Evolutionary conservation across 345 rosid species (phyloP), one percentile per base, ranked within the genome.

Genomic region (Garcia nutans): DNA sequence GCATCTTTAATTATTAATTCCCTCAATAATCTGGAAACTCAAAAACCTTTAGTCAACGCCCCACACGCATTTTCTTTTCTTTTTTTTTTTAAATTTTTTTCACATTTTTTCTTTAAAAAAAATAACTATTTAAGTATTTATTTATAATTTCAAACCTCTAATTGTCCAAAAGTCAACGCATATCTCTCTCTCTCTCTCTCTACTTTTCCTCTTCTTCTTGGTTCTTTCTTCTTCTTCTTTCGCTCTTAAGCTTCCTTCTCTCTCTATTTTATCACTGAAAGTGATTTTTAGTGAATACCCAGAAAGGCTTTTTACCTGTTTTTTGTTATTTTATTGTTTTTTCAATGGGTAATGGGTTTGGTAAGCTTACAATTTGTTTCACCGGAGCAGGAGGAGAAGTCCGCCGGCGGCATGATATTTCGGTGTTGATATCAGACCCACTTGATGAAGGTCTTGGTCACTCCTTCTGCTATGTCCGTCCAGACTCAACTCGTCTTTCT

Each of bases 401-500:
- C 66, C 88, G 82, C 71, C 83, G 85, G 68, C 64, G 91, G 26
- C 88, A 87, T 49, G 89, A 89, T 28, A 28, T 83, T 11, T 63
- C 87, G 3, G 72, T 83, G 8, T 65, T 84, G 0, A 65, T 86
- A 28, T 76, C 93, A 24, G 91, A 88, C 76, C 93, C 92, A 3
- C 85, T 91, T 2, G 97, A 95, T 50, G 98, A 93, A 66, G 97
- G 96, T 0, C 81, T 96, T 6, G 99, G 99, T 2, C 99, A 93
- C 86, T 88, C 99, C 28, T 96, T 96, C 84, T 92, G 97, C 83
- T 96, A 96, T 73, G 93, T 96, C 0, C 81, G 98, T 17, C 98
- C 99, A 28, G 98, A 90, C 80, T 88, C 88, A 67, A 73, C 85
- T 2, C 84, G 91, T 0, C n/a, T 89, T 1, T 89, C 96, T 0